Conservation (phyloP, 2,329 filamentous ascomycete species). For the Erysiphe pulchra region DNA sequence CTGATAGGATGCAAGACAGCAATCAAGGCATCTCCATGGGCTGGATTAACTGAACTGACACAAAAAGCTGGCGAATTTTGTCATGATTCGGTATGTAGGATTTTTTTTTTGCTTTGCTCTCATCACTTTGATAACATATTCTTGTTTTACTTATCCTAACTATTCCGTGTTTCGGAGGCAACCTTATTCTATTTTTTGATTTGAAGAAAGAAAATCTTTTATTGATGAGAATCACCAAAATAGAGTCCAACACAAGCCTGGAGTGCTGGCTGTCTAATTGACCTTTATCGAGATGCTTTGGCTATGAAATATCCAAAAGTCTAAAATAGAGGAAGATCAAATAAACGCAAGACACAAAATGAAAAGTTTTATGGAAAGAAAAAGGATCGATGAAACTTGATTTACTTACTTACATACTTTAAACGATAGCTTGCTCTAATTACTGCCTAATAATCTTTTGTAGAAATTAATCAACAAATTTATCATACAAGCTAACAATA, state of each 20-base stretch:
- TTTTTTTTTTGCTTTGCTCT: background rate
- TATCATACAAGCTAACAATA: no score
- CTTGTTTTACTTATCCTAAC: slow-evolving; percentile 1
- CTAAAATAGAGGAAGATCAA: background rate
- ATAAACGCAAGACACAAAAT: no score
- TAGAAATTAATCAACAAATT: no score
- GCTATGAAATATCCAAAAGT: background rate
- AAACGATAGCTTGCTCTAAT: no score
- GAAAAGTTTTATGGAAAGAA: no score
- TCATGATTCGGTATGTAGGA: slow-evolving; percentile 56
- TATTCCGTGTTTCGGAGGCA: background rate
- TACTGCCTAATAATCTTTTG: no score
- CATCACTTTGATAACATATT: no score
- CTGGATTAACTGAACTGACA: slow-evolving; percentile 75
- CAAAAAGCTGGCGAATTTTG: slow-evolving; percentile 72
- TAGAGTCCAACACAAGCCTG: slow-evolving; percentile 87
- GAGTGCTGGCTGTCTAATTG: slow-evolving; percentile 84
- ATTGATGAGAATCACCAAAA: background rate
- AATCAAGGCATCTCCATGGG: slow-evolving; percentile 62
- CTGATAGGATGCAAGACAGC: slow-evolving; percentile 65
- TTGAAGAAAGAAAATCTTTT: background rate
- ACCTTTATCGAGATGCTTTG: slow-evolving; percentile 74
- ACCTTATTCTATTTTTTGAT: background rate
- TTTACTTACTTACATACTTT: no score
- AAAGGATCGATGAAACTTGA: background rate